phyloP scores from a whole-genome alignment of 768 basidiomycete species.

The Sporobolomyces phaffii region DNA sequence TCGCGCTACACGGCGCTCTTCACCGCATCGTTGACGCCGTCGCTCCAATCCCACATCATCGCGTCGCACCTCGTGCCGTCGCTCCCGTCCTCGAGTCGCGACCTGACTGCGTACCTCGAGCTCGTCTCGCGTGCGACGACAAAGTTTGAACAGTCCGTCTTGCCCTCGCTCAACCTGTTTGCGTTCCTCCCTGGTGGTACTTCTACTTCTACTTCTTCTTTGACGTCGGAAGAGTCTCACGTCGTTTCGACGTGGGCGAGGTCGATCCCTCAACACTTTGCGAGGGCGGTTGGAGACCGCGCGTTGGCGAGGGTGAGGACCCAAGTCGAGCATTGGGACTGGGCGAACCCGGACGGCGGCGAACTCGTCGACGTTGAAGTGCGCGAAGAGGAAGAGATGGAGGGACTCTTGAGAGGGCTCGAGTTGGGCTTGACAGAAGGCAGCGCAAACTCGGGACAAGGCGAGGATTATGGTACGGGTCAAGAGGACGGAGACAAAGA shows the following conservation, averaged over 20 bases:
- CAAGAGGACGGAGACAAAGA: too few relatives aligned
- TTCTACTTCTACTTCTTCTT: not conserved
- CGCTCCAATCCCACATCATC: conserved; percentile 32
- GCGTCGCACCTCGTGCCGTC: conserved; percentile 23
- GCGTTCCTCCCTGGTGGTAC: conserved; percentile 25
- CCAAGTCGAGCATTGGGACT: conserved; percentile 25
- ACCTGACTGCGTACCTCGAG: conserved; percentile 4
- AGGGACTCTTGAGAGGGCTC: conserved; percentile 19
- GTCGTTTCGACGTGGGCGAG: conserved; percentile 22
- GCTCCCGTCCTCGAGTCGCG: conserved; percentile 13
- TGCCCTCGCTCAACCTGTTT: conserved; percentile 9
- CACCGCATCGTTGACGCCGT: conserved; percentile 31
- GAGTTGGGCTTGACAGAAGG: conserved; percentile 3
- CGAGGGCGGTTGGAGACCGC: conserved; percentile 7
- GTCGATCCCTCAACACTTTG: conserved; percentile 25
- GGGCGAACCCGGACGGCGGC: conserved; percentile 14
- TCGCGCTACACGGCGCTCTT: conserved; percentile 13
- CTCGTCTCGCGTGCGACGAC: not conserved
- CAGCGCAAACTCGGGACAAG: not conserved
- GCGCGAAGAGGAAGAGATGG: conserved; percentile 32
- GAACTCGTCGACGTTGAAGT: conserved; percentile 34
- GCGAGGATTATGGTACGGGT: not conserved
- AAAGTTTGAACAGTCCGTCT: conserved; percentile 23
- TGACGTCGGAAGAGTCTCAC: conserved; percentile 19
- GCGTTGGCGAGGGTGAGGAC: conserved; percentile 25